Conservation (phyloP, 1,139 yeast genomes). For the Candida freyschussii region DNA sequence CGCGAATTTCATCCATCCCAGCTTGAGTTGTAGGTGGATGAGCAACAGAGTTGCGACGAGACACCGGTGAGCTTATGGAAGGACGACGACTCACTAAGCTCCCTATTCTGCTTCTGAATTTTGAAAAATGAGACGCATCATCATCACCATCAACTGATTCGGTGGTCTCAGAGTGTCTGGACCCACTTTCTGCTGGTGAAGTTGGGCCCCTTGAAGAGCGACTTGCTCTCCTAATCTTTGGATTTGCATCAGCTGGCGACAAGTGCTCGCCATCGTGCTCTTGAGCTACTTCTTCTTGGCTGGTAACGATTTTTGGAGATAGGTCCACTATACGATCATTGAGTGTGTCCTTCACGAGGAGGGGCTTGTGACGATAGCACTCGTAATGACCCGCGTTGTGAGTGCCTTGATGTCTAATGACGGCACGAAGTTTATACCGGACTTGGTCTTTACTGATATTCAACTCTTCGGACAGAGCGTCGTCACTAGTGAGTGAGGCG, state of each 20-base stretch:
- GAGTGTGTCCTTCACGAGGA: conserved; percentile 43
- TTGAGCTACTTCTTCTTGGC: conserved; percentile 17
- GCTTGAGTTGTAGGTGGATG: not conserved
- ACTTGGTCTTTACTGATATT: conserved; percentile 21
- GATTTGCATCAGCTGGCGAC: conserved; percentile 1
- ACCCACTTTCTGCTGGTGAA: conserved; percentile 14
- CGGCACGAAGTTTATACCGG: conserved; percentile 60
- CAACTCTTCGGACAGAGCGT: conserved; percentile 15
- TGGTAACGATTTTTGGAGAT: conserved; percentile 42
- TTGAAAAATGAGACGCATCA: conserved; percentile 18
- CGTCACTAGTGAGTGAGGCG: conserved; percentile 8
- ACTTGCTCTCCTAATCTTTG: not conserved
- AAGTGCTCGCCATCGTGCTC: conserved; percentile 7
- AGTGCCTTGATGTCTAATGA: conserved; percentile 82
- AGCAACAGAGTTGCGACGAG: conserved; percentile 18
- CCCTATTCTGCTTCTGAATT: conserved; percentile 21
- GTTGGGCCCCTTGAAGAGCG: conserved; percentile 1
- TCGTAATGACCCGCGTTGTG: conserved; percentile 91
- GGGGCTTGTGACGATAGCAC: conserved; percentile 68
- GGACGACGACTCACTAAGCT: conserved; percentile 24
- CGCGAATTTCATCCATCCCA: conserved; percentile 4
- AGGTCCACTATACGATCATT: conserved; percentile 44
- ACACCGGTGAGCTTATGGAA: conserved; percentile 14
- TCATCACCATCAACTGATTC: conserved; percentile 10
- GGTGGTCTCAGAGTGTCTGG: conserved; percentile 14